Evolutionary conservation across 768 basidiomycete genomes (phyloP).

Genomic region (Boletus fagicola): DNA sequence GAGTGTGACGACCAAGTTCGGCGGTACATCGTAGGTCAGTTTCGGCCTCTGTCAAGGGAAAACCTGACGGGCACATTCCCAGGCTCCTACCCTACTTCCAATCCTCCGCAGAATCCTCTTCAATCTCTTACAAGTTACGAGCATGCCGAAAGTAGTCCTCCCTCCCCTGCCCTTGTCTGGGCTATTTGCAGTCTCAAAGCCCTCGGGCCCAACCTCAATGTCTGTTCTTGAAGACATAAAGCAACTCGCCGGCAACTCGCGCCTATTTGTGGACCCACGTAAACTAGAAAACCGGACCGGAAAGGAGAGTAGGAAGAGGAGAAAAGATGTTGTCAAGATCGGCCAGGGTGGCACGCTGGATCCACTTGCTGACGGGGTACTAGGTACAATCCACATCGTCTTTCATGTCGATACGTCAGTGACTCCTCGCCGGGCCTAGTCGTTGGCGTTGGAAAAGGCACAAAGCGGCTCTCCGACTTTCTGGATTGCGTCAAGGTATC

Average conservation of each 20-base stretch:
- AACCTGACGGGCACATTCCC: too few relatives aligned
- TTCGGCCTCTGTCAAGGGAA: too few relatives aligned
- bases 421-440: conserved; percentile 49
- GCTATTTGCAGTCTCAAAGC: conserved; percentile 87
- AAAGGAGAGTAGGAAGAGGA: conserved; percentile 42
- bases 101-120: too few relatives aligned
- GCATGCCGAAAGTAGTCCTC: conserved; percentile 52
- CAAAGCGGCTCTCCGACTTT: conserved; percentile 81
- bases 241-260: conserved; percentile 70
- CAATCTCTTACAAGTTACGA: too few relatives aligned
- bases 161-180: conserved; percentile 66
- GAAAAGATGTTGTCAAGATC: conserved; percentile 62
- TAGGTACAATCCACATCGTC: conserved; percentile 52
- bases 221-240: conserved; percentile 83
- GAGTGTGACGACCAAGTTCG: too few relatives aligned
- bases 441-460: conserved; percentile 84
- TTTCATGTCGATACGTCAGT: neutral
- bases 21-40: too few relatives aligned
- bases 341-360: conserved; percentile 96
- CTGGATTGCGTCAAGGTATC: conserved; percentile 85
- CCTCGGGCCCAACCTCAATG: conserved; percentile 94
- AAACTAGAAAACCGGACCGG: conserved; percentile 52
- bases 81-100: too few relatives aligned
- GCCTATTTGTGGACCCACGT: conserved; percentile 65
- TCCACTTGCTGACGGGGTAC: conserved; percentile 92